phyloP scores from a whole-genome alignment of 139 green algal species.

The Chlamydomonas sp. region DNA sequence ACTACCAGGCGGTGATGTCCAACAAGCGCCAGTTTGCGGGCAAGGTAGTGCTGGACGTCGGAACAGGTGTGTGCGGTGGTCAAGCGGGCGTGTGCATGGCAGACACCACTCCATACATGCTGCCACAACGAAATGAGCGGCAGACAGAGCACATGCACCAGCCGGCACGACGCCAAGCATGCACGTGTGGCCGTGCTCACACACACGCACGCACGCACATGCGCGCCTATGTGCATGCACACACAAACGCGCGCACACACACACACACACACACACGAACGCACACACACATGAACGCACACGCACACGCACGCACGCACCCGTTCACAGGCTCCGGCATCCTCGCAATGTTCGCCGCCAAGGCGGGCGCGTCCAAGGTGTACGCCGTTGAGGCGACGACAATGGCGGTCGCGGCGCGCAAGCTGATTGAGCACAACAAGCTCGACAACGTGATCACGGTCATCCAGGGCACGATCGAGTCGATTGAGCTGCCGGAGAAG shows the following conservation, averaged over 20 bases:
- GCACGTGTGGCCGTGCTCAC: too few relatives aligned
- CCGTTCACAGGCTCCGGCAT: slow-evolving; percentile 84
- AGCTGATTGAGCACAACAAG: slow-evolving; percentile 76
- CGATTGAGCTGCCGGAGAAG: slow-evolving; percentile 92
- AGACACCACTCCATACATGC: too few relatives aligned
- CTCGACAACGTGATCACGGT: slow-evolving; percentile 75
- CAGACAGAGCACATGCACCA: too few relatives aligned
- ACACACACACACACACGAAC: too few relatives aligned
- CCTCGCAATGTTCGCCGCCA: slow-evolving; percentile 90
- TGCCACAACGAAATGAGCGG: too few relatives aligned
- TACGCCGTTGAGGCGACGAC: slow-evolving; percentile 89
- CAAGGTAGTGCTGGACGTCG: slow-evolving; percentile 91
- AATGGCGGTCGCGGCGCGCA: slow-evolving; percentile 79
- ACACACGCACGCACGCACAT: too few relatives aligned
- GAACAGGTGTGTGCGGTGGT: slow-evolving; percentile 59
- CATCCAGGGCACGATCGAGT: slow-evolving; percentile 93
- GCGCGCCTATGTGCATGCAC: too few relatives aligned
- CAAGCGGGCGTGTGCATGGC: too few relatives aligned
- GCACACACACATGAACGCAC: too few relatives aligned
- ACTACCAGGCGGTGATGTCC: slow-evolving; percentile 65
- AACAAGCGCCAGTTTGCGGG: slow-evolving; percentile 40
- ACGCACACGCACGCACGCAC: too few relatives aligned
- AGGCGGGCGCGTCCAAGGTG: slow-evolving; percentile 59
- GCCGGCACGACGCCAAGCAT: too few relatives aligned
- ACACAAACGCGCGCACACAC: too few relatives aligned